phyloP scores from a whole-genome alignment of 305 asterid genomes.

The Fraxinus angustifolia region DNA sequence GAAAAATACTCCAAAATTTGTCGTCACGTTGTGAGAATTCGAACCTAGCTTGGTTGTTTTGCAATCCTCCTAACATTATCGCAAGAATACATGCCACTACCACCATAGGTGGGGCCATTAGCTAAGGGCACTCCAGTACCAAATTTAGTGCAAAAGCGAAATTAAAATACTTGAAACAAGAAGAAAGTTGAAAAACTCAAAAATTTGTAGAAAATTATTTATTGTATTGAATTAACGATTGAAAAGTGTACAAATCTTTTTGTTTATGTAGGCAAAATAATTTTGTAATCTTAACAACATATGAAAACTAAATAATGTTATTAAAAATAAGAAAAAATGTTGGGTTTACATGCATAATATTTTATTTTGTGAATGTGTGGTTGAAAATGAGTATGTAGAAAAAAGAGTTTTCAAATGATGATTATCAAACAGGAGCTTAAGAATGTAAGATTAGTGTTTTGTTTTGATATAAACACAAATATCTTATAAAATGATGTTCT shows the following conservation, averaged over 20 bases:
- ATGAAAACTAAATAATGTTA: background rate
- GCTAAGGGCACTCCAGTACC: background rate
- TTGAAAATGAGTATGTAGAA: no score
- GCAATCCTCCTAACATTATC: background rate
- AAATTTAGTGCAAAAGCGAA: background rate
- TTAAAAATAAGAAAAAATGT: background rate
- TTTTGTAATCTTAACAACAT: background rate
- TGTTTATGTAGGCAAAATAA: background rate
- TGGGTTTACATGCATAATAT: no score
- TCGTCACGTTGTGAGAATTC: background rate
- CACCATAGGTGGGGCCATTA: background rate
- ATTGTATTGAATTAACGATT: background rate
- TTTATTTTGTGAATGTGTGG: no score
- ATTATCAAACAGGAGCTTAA: background rate
- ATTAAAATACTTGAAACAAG: background rate
- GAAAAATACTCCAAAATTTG: background rate
- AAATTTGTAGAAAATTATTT: no score
- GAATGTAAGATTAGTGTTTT: background rate
- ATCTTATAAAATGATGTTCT: background rate
- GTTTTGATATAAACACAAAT: background rate
- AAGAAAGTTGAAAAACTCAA: background rate
- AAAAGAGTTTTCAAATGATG: no score
- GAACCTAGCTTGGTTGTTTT: background rate
- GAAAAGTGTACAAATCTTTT: background rate
- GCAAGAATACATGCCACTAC: background rate